These are phyloP conservation scores for Bretziella fagacearum DNA, from an alignment of 2,329 filamentous ascomycete genomes.

Conservation along the genomic window DNA sequence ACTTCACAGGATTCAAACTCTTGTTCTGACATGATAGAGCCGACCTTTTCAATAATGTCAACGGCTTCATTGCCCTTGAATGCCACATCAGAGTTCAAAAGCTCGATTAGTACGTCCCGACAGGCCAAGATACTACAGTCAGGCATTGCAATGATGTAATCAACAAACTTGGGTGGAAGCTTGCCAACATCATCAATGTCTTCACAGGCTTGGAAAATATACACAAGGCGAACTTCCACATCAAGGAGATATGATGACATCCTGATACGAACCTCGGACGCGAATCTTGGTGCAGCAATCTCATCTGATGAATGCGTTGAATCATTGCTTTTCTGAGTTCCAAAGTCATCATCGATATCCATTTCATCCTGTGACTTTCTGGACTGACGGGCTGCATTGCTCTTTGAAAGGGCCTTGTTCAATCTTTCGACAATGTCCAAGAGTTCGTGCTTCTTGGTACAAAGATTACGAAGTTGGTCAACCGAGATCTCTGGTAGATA, in stretches of 20 bases:
- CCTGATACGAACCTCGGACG: constrained; percentile 1
- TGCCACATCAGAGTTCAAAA: constrained; percentile 38
- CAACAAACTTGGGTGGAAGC: constrained; percentile 20
- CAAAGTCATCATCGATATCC: constrained; percentile 51
- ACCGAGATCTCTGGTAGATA: constrained; percentile 31
- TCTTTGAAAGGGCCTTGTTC: constrained; percentile 22
- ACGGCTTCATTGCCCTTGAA: constrained; percentile 30
- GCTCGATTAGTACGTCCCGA: constrained; percentile 31
- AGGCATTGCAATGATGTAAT: constrained; percentile 31
- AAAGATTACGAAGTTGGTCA: constrained; percentile 23
- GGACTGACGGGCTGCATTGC: constrained; percentile 21
- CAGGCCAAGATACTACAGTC: constrained; percentile 39
- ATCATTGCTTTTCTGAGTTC: constrained; percentile 38
- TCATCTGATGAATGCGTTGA: constrained; percentile 17
- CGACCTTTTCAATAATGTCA: constrained; percentile 33
- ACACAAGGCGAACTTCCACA: constrained; percentile 3
- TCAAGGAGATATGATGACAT: constrained; percentile 6
- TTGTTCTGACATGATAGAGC: constrained; percentile 35
- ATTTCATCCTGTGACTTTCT: constrained; percentile 34
- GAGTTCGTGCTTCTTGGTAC: constrained; percentile 25
- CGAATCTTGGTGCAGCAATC: neutral
- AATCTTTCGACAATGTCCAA: constrained; percentile 28
- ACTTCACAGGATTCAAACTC: constrained; percentile 59
- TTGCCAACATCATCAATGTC: neutral
- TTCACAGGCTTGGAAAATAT: neutral